Evolutionary conservation across 2,329 filamentous ascomycete species (phyloP).

Genomic region (Corinectria fuckeliana): DNA sequence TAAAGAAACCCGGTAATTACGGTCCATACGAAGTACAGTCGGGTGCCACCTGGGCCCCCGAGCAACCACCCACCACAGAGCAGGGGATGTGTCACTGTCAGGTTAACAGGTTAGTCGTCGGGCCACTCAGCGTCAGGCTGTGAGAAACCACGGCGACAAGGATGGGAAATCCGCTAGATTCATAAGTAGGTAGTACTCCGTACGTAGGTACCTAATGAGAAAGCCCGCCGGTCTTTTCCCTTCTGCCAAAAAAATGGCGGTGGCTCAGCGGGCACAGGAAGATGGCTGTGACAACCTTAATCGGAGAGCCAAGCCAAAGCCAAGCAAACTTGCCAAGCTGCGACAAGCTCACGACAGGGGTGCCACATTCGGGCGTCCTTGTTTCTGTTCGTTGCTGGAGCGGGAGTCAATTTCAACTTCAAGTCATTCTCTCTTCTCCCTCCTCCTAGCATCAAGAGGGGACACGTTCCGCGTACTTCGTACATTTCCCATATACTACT

Average conservation of each 20-base stretch:
- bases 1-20: not conserved
- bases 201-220: too few relatives aligned
- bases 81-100: conserved; percentile 1
- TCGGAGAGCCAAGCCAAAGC: too few relatives aligned
- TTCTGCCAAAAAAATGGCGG: not conserved
- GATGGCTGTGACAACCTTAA: not conserved
- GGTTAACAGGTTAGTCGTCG: not conserved
- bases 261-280: conserved; percentile 8
- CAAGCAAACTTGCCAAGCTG: too few relatives aligned
- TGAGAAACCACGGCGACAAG: not conserved
- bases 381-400: conserved; percentile 2
- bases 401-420: conserved; percentile 5
- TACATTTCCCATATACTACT: too few relatives aligned
- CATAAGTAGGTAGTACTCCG: too few relatives aligned
- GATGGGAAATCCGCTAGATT: not conserved
- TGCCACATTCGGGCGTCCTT: conserved; percentile 7
- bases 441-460: not conserved
- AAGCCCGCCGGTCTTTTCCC: not conserved
- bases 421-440: not conserved
- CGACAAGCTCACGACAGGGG: not conserved
- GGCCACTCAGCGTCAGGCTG: not conserved
- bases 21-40: too few relatives aligned
- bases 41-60: not conserved
- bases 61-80: not conserved
- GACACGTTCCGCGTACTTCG: not conserved